Base-by-base conservation (phyloP, 192 early-diverging fungal species). In the Backusella australiensis region DNA sequence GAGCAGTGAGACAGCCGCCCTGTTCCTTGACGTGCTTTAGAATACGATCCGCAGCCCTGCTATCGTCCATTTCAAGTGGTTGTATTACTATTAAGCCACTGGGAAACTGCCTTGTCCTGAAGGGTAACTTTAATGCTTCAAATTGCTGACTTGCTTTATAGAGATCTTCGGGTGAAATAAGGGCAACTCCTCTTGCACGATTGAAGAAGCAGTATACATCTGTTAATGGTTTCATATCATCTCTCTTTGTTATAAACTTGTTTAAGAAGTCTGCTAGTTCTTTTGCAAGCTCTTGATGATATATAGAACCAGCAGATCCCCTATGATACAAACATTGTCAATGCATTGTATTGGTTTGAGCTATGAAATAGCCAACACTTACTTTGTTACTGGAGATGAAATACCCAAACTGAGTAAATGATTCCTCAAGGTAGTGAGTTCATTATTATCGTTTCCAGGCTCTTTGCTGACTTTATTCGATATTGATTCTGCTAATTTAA, bases 141-240 rank as follows among this genome's bases (percentile, higher is more conserved):
- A 98, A 95, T 76, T 88, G 84, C 15, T 78, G 77, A 78, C 92
- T 92, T 26, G 94, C 92, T 75, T 91, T 93, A 66, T 90, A 88
- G 70, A 99, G 87, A 85, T 99, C 97, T n/a, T 93, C 88, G 6
- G 97, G 97, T 0, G 96, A 99, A 19, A 99, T 93, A 11, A 97
- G 87, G 26, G 94, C 93, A 73, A 92, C 91, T 9, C 96, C 96
- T 65, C 97, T 90, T 6, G 96, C 97, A 4, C 96, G 91, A 80
- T 99, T 99, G 80, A 95, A 97, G 49, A 99, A 77, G 78, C 96
- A 98, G 82, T 97, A 99, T 9, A 96, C 86, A 76, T 98, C 97
- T 6, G 93, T 90, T 1, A 99, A 83, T 23, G 95, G 82, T 80
- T 95, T 93, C 32, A 95, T 94, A 2, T 91, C 92, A 49, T 90